Percentiles rank a stretch among this genome's conserved stretches.
These are phyloP conservation scores for Passalora sequoiae DNA, from an alignment of 2,329 filamentous ascomycete species.

Conservation along the genomic window DNA sequence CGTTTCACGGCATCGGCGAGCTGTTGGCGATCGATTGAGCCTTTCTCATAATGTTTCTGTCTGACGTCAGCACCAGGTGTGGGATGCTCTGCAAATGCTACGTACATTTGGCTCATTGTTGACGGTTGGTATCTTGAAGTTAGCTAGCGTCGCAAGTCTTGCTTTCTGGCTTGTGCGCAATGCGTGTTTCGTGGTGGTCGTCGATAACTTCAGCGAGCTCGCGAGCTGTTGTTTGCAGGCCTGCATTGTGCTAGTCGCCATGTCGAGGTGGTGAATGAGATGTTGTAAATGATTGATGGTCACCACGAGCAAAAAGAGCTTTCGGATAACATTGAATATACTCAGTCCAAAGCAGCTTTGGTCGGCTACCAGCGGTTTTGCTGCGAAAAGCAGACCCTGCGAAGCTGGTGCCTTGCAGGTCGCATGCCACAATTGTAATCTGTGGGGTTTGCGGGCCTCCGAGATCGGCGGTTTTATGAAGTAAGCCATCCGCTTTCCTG, in stretches of 20 bases:
- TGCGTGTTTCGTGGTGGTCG: conserved; percentile 4
- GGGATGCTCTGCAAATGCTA: background rate
- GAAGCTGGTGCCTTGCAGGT: too few relatives aligned
- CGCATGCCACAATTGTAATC: too few relatives aligned
- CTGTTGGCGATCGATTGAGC: conserved; percentile 70
- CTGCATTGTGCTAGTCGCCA: conserved; percentile 3
- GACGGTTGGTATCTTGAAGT: conserved; percentile 82
- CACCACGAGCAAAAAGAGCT: conserved; percentile 1
- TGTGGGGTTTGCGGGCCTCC: too few relatives aligned
- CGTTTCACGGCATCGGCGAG: conserved; percentile 68
- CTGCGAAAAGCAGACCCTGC: background rate
- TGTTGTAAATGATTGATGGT: too few relatives aligned
- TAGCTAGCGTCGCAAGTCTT: conserved; percentile 58
- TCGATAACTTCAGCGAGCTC: conserved; percentile 12
- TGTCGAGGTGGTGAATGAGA: background rate
- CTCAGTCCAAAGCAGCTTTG: too few relatives aligned
- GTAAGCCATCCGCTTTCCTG: too few relatives aligned
- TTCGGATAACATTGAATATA: too few relatives aligned
- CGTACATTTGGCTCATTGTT: conserved; percentile 93
- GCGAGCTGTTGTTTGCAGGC: conserved; percentile 10
- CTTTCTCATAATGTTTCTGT: conserved; percentile 84
- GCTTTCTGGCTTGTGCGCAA: conserved; percentile 17
- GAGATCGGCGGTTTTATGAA: too few relatives aligned
- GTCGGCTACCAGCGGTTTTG: conserved; percentile 7
- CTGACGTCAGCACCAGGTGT: conserved; percentile 5